Evolutionary conservation across 1,139 yeast genomes (phyloP).

Genomic region (Sugiyamaella xylanicola): DNA sequence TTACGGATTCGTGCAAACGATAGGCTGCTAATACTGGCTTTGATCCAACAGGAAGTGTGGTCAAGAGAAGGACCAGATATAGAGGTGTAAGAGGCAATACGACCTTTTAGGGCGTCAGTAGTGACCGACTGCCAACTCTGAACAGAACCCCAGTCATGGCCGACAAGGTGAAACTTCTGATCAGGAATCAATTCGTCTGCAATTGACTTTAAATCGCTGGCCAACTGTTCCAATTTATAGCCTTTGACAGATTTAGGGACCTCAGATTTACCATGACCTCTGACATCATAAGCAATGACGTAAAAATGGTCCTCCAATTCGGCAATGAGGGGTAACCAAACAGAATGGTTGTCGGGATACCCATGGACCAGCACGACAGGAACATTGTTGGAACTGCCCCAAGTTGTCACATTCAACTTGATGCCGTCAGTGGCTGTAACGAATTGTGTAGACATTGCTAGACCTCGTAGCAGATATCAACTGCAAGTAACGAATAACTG

Average conservation of each 20-base stretch:
- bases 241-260: conserved; percentile 8
- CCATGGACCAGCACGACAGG: conserved; percentile 17
- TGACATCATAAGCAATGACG: conserved; percentile 18
- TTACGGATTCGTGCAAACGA: not conserved
- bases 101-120: conserved; percentile 7
- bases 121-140: conserved; percentile 16
- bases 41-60: conserved; percentile 8
- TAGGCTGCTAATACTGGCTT: not conserved
- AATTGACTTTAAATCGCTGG: conserved; percentile 10
- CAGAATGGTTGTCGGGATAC: conserved; percentile 15
- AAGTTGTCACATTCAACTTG: conserved; percentile 11
- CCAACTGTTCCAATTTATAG: conserved; percentile 11
- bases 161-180: conserved; percentile 13
- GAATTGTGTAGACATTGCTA: conserved; percentile 12
- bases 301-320: conserved; percentile 11
- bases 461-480: too few species aligned
- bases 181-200: conserved; percentile 10
- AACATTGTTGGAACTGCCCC: conserved; percentile 6
- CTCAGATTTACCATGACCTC: conserved; percentile 16
- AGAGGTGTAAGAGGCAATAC: conserved; percentile 12
- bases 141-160: conserved; percentile 17
- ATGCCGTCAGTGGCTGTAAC: conserved; percentile 7
- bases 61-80: conserved; percentile 15
- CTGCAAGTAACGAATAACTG: too few species aligned
- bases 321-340: conserved; percentile 12